Percentiles rank a stretch among this genome's conserved stretches.
phyloP scores from a whole-genome alignment of 2,329 filamentous ascomycete species.

The Penicillium sp. region DNA sequence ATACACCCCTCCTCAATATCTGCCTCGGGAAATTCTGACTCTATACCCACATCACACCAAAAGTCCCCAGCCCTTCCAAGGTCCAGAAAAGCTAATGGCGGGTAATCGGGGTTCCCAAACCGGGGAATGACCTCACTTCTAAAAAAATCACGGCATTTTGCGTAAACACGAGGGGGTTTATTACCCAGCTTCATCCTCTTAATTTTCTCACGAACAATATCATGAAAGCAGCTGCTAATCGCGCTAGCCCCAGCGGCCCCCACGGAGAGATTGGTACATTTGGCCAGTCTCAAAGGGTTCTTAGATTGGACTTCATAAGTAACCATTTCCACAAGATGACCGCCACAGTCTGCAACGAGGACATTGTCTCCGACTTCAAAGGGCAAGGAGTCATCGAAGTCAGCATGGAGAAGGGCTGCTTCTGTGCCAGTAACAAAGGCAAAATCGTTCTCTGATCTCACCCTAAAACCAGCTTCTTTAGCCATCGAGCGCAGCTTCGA shows the following conservation, averaged over 20 bases:
- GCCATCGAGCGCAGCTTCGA: neutral
- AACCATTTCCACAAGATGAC: neutral
- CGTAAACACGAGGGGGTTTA: neutral
- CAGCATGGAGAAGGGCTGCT: neutral
- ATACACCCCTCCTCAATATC: neutral
- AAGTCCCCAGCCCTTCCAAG: neutral
- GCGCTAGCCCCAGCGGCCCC: neutral
- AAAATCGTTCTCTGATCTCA: neutral
- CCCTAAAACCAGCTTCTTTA: neutral
- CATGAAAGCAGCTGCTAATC: neutral
- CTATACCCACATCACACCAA: neutral
- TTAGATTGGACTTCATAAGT: neutral
- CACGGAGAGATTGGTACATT: neutral
- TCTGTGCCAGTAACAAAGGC: neutral
- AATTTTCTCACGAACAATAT: neutral
- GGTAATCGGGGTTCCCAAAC: neutral
- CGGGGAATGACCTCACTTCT: neutral
- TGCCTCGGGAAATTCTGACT: neutral
- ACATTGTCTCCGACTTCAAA: neutral
- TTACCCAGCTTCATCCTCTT: neutral
- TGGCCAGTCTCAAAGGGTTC: neutral
- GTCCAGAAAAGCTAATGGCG: neutral
- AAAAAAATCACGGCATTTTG: neutral
- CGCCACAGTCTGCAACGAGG: neutral
- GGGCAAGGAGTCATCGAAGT: neutral